Evolutionary conservation across 2,329 filamentous ascomycete genomes (phyloP), one percentile per base, ranked within the genome.

Genomic region (Polytolypa hystricis): DNA sequence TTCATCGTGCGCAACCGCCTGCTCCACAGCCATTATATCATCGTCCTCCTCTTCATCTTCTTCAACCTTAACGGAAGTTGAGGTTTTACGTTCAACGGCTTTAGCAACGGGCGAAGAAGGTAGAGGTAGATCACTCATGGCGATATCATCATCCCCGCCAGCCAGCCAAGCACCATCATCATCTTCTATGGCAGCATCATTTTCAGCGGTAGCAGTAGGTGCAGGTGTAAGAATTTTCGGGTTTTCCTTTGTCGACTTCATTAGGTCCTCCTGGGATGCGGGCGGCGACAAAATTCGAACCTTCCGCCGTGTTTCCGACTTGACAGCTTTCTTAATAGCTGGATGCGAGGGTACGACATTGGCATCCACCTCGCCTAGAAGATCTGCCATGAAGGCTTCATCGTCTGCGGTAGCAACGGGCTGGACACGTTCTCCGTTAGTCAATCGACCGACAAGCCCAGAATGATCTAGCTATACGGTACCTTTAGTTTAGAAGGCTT

Each of bases 41-140:
- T 84, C 81, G 21, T 93, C 84, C 15, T 83, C 77, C 2, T 84
- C 80, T 9, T 85, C 82, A 1, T 78, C 72, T 9, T 80, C 76
- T 41, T 81, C 78, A 10, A 60, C 56, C 46, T 79, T 78, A 19
- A 77, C 56, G 2, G 55, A 42, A 61, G 62, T 52, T 62, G 73
- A 47, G 55, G 54, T 64, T 59, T 81, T 91, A 42, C 86, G 75
- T 52, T 83, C 76, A 5, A 83, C 75, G 25, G 79, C 83, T 50
- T 86, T 87, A 28, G 76, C 74, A 5, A 85, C 77, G 1, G 91
- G 91, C 1, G 91, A 96, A 1, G 89, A 96, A 8, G 84, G 86
- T 27, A 81, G 69, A 2, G 80, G 77, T 51, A 95, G 87, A 56
- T 82, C 87, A 78, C 91, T 89, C n/a, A 71, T 71, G n/a, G 84